Conservation (phyloP, 352 stramenopile species). For the Globisporangium irregulare region DNA sequence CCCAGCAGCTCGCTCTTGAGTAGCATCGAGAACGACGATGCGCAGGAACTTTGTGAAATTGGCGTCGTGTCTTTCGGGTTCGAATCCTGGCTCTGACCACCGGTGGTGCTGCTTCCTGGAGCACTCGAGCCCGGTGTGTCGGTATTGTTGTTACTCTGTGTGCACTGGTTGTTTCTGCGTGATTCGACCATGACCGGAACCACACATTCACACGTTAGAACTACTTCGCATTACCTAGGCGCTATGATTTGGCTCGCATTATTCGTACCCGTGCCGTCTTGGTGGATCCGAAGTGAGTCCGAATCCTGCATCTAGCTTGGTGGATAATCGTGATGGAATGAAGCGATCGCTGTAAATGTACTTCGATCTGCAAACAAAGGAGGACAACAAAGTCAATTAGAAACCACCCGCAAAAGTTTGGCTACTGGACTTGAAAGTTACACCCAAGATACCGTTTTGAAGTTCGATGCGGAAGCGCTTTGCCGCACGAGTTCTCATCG, state of each 20-base stretch:
- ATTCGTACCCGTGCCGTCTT: conserved; percentile 20
- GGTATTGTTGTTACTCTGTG: conserved; percentile 16
- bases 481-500: conserved; percentile 34
- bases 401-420: not conserved
- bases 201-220: not conserved
- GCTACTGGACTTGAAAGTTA: not conserved
- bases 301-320: conserved; percentile 77
- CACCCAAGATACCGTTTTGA: conserved; percentile 37
- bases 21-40: conserved; percentile 68
- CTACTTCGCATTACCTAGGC: not conserved
- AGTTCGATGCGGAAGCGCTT: conserved; percentile 42
- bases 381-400: not conserved
- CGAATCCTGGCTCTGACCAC: not conserved
- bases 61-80: conserved; percentile 9
- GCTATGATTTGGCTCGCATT: not conserved
- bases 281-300: conserved; percentile 50
- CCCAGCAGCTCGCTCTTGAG: conserved; percentile 74
- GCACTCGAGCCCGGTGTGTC: conserved; percentile 12
- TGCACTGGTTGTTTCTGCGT: conserved; percentile 16
- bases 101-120: not conserved
- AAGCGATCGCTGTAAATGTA: conserved; percentile 88
- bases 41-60: conserved; percentile 13
- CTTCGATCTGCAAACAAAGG: conserved; percentile 40
- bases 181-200: not conserved
- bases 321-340: conserved; percentile 70